Percentiles rank a stretch among this genome's conserved stretches.
phyloP scores from a whole-genome alignment of 805 yeast genomes.

The Lipomyces lipofer region DNA sequence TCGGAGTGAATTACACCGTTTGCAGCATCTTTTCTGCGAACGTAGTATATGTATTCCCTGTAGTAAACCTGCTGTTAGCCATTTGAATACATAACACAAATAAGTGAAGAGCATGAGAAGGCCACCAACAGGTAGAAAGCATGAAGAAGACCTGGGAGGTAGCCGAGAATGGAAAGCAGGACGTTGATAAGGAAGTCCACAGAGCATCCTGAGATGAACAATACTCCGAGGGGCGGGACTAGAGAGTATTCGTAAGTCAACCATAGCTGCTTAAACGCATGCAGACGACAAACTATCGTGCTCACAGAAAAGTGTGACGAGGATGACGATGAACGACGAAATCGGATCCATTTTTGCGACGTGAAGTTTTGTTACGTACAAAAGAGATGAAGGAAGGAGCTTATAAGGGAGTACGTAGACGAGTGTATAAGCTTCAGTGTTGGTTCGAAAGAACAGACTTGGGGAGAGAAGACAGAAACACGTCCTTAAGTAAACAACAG shows the following conservation, averaged over 20 bases:
- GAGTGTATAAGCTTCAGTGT: too few species aligned
- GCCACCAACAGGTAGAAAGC: slow-evolving; percentile 28
- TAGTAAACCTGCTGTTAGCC: too few species aligned
- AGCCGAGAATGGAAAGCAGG: slow-evolving; percentile 59
- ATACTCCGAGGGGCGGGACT: slow-evolving; percentile 30
- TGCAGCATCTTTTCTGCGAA: slow-evolving; percentile 27
- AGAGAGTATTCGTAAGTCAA: not conserved
- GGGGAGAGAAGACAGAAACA: too few species aligned
- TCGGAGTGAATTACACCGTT: slow-evolving; percentile 25
- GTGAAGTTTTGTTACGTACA: too few species aligned
- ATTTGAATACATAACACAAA: too few species aligned
- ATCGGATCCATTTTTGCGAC: slow-evolving; percentile 22
- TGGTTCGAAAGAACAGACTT: too few species aligned
- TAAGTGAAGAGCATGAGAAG: too few species aligned
- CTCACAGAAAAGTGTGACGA: slow-evolving; percentile 26
- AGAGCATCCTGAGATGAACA: slow-evolving; percentile 43
- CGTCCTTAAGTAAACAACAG: too few species aligned
- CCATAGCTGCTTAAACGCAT: too few species aligned
- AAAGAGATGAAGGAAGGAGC: too few species aligned
- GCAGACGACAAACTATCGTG: not conserved
- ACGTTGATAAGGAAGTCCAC: slow-evolving; percentile 55
- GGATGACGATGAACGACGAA: slow-evolving; percentile 25
- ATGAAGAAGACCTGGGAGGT: slow-evolving; percentile 53
- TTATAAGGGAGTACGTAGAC: too few species aligned
- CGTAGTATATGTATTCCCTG: slow-evolving; percentile 28